These are phyloP conservation scores for Eimeria praecox DNA, from an alignment of 169 alveolate species.

Conservation along the genomic window DNA sequence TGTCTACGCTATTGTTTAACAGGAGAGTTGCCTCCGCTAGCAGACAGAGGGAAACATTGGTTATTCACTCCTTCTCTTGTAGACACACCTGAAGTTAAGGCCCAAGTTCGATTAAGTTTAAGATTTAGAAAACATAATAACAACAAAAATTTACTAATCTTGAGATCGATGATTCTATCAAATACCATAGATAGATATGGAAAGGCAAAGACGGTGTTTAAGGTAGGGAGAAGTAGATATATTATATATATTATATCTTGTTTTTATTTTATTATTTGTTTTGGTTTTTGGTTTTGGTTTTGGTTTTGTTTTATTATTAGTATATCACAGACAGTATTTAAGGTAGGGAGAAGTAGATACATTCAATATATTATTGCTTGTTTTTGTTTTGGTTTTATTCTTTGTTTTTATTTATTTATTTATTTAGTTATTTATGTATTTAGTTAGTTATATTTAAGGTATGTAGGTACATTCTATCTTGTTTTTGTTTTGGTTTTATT, in stretches of 20 bases:
- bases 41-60: conserved; percentile 96
- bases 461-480: too few relatives aligned
- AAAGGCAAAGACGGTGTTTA: conserved; percentile 31
- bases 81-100: conserved; percentile 92
- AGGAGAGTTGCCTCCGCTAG: conserved; percentile 98
- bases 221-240: conserved; percentile 11
- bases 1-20: conserved; percentile 93
- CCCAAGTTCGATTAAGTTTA: conserved; percentile 91
- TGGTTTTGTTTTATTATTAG: not conserved
- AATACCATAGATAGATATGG: conserved; percentile 85
- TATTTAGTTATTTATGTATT: too few relatives aligned
- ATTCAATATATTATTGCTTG: too few relatives aligned
- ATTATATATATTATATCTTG: not conserved
- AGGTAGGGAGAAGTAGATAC: too few relatives aligned
- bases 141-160: conserved; percentile 87
- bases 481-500: too few relatives aligned
- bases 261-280: not conserved
- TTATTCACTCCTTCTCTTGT: conserved; percentile 95
- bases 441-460: too few relatives aligned
- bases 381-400: too few relatives aligned
- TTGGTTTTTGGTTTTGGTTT: too few relatives aligned
- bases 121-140: not conserved
- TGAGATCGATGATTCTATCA: conserved; percentile 91
- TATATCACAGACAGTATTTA: too few relatives aligned
- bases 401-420: too few relatives aligned